Base-by-base conservation (phyloP, 176 grass and related monocot genomes). In the Neostapfia colusana region DNA sequence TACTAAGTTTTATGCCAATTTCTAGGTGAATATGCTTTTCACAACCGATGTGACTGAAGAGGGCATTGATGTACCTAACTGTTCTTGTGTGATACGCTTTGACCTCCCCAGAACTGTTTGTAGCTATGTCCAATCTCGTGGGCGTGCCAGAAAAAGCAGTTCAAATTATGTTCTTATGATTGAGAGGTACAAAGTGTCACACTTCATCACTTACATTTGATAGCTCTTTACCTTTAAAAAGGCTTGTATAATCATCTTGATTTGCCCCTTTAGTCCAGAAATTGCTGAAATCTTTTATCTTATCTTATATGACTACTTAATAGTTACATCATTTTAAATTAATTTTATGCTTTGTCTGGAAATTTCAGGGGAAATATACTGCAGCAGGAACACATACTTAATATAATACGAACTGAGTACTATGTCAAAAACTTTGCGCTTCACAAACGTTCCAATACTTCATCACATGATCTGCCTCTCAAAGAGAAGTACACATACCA, bases 41-140 rank as follows among this genome's bases (percentile, higher is more conserved):
- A 93, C 90, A n/a, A 97, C 94, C 79, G 94, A 97, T 83, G 90
- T 97, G 56, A 87, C 90, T 78, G 90, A 97, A 89, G 94, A 97
- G 82, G 94, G 94, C 18, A 81, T 91, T 59, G 54, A 97, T 76
- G 75, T 97, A 70, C 94, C 94, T 24, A 90, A 91, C 64, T 97
- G 94, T 77, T 97, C 94, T 51, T 93, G 74, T 91, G 94, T 97
- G 39, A 89, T 97, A 86, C 83, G 90, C 49, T 97, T 93, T n/a
- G 90, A 97, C 46, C 74, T 97, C 26, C 94, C 94, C 34, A 97
- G 86, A 87, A 97, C 90, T 77, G 81, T 93, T 76, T 83, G 88
- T 77, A 97, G 94, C 77, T 93, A 93, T 67, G 79, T 97, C 43
- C 94, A 93, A 13, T 97, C 94, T 85, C 87, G 67, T 81, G 94